phyloP scores from a whole-genome alignment of 495 filamentous ascomycete genomes.

The Annulohypoxylon bovei region DNA sequence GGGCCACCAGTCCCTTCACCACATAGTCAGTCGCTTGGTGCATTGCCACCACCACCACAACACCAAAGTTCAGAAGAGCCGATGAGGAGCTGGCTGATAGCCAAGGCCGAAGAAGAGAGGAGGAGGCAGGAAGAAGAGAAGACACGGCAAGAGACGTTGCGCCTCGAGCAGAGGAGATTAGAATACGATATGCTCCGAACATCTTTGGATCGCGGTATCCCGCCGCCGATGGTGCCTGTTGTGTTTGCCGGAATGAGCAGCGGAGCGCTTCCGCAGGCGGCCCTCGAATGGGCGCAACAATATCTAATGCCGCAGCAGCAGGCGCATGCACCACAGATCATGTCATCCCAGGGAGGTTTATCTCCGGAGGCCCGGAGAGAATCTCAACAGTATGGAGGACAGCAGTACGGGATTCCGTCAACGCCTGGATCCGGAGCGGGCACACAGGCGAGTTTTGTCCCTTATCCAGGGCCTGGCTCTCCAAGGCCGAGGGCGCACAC shows the following conservation, averaged over 20 bases:
- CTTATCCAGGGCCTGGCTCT: constrained; percentile 51
- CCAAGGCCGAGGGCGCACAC: constrained; percentile 54
- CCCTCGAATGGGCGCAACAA: constrained; percentile 81
- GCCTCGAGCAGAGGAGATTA: constrained; percentile 82
- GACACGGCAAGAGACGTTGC: constrained; percentile 79
- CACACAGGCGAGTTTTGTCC: constrained; percentile 47
- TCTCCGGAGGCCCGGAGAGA: constrained; percentile 60
- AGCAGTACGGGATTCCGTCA: constrained; percentile 56
- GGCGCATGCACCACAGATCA: constrained; percentile 61
- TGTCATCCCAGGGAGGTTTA: constrained; percentile 59
- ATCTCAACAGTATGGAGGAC: constrained; percentile 52
- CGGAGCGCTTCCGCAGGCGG: constrained; percentile 62
- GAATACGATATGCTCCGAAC: constrained; percentile 87
- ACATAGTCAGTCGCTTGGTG: constrained; percentile 57
- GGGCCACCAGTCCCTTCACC: constrained; percentile 46
- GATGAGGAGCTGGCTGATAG: constrained; percentile 82
- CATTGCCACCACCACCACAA: constrained; percentile 74
- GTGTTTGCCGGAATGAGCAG: constrained; percentile 87
- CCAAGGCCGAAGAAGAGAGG: constrained; percentile 86
- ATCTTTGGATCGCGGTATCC: constrained; percentile 81
- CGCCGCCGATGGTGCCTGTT: constrained; percentile 85
- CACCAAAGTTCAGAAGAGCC: constrained; percentile 82
- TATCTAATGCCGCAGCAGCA: constrained; percentile 66
- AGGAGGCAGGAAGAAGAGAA: constrained; percentile 88
- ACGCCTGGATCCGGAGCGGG: constrained; percentile 58